A percentile compares a stretch with the other conserved stretches of the same genome.
These are phyloP conservation scores for Acanthamoeba triangularis DNA, from an alignment of 208 protist genomes.

Conservation along the genomic window DNA sequence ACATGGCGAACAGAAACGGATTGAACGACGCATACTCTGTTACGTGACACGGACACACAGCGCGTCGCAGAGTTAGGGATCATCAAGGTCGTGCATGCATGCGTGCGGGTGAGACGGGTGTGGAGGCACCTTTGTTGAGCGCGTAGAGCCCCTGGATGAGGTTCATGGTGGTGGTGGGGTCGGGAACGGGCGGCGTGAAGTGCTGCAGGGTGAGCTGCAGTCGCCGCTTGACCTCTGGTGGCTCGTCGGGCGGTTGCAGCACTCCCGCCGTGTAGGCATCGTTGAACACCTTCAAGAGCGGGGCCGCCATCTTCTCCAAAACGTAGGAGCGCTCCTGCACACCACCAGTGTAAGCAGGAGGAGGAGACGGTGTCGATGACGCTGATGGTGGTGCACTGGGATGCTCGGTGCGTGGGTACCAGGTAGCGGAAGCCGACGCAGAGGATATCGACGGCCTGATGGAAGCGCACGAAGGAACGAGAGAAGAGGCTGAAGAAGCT, in stretches of 20 bases:
- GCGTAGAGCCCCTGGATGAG: conserved; percentile 9
- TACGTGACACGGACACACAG: neutral
- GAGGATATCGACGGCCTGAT: neutral
- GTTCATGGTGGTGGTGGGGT: neutral
- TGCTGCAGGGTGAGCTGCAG: neutral
- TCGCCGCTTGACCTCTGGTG: conserved; percentile 21
- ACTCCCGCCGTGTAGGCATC: neutral
- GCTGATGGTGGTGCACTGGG: neutral
- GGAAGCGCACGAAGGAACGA: conserved; percentile 8
- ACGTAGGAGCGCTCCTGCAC: conserved; percentile 11
- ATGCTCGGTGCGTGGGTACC: neutral
- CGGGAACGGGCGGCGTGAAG: neutral
- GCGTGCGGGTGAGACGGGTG: too few relatives aligned
- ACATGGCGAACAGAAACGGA: conserved; percentile 18
- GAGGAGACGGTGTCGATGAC: neutral
- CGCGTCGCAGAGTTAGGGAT: too few relatives aligned
- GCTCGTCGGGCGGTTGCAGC: conserved; percentile 6
- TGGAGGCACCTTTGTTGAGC: conserved; percentile 37
- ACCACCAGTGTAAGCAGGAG: neutral
- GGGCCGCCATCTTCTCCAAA: neutral
- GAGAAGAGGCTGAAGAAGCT: neutral
- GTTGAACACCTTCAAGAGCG: neutral
- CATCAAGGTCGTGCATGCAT: neutral
- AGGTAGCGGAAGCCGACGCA: conserved; percentile 56
- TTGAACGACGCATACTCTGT: conserved; percentile 38